A percentile compares a stretch with the other conserved stretches of the same genome.
phyloP scores from a whole-genome alignment of 2,329 filamentous ascomycete species.

The Neopestalotiopsis clavispora region DNA sequence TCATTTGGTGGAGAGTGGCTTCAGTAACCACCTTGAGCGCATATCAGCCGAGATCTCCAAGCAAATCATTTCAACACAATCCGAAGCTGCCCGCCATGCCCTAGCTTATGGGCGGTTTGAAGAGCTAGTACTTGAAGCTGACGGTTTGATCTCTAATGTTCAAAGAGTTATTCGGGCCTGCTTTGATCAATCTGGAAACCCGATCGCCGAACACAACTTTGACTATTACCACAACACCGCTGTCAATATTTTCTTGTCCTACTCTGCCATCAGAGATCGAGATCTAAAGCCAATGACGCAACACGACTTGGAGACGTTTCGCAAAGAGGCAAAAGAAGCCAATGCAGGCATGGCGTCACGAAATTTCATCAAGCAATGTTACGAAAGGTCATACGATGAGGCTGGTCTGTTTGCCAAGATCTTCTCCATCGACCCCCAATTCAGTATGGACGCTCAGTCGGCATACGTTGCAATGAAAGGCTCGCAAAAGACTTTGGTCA shows the following conservation, averaged over 20 bases:
- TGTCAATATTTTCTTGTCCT: conserved; percentile 59
- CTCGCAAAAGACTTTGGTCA: conserved; percentile 56
- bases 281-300: conserved; percentile 58
- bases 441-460: conserved; percentile 53
- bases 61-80: conserved; percentile 60
- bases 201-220: conserved; percentile 47
- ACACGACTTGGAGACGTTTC: conserved; percentile 59
- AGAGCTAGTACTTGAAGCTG: conserved; percentile 61
- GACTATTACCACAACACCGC: conserved; percentile 60
- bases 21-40: conserved; percentile 56
- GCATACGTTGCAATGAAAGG: conserved; percentile 56
- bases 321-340: conserved; percentile 53
- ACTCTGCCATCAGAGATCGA: conserved; percentile 57
- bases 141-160: conserved; percentile 60
- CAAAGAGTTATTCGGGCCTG: conserved; percentile 56
- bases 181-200: conserved; percentile 57
- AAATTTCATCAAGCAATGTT: conserved; percentile 64
- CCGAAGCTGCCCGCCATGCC: conserved; percentile 63
- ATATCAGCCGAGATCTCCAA: conserved; percentile 59
- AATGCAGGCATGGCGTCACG: conserved; percentile 60
- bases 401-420: conserved; percentile 57
- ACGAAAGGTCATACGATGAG: conserved; percentile 63
- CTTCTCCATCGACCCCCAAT: conserved; percentile 61
- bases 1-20: conserved; percentile 64
- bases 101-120: conserved; percentile 65